phyloP scores from a whole-genome alignment of 2,329 filamentous ascomycete species.

The Calonectria henricotiae region DNA sequence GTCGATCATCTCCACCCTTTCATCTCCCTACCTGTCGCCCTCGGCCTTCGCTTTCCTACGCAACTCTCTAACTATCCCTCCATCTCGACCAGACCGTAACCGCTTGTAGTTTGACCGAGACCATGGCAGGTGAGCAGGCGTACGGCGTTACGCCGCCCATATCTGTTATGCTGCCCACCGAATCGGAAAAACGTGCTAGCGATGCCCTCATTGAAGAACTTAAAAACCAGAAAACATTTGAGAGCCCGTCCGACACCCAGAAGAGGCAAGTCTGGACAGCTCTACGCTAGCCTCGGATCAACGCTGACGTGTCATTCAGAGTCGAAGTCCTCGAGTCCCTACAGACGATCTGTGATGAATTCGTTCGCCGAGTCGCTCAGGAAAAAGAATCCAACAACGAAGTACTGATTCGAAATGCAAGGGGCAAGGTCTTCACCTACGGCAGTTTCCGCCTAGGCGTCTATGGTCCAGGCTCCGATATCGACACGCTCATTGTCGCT shows the following conservation, averaged over 20 bases:
- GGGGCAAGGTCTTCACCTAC: conserved; percentile 95
- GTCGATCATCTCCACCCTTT: conserved; percentile 19
- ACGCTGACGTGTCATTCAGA: conserved; percentile 61
- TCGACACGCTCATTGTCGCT: conserved; percentile 94
- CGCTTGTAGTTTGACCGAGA: conserved; percentile 28
- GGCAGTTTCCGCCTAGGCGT: conserved; percentile 96
- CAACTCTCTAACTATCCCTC: conserved; percentile 3
- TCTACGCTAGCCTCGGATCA: neutral
- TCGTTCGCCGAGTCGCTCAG: conserved; percentile 86
- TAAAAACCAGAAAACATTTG: conserved; percentile 92
- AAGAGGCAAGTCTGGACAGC: conserved; percentile 74
- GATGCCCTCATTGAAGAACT: conserved; percentile 87
- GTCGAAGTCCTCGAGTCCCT: conserved; percentile 82
- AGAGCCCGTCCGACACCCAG: conserved; percentile 85
- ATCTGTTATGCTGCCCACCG: conserved; percentile 82
- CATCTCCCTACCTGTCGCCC: conserved; percentile 7
- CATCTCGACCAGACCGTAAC: conserved; percentile 27
- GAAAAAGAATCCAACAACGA: conserved; percentile 81
- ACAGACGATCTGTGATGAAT: conserved; percentile 86
- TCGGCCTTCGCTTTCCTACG: conserved; percentile 1
- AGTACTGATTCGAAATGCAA: conserved; percentile 84
- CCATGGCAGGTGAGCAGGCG: conserved; percentile 60
- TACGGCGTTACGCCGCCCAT: conserved; percentile 88
- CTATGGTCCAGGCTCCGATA: conserved; percentile 96
- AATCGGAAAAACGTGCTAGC: conserved; percentile 83